Evolutionary conservation across 108 stramenopile genomes (phyloP), one percentile per base, ranked within the genome.

Genomic region (Skeletonema potamos): DNA sequence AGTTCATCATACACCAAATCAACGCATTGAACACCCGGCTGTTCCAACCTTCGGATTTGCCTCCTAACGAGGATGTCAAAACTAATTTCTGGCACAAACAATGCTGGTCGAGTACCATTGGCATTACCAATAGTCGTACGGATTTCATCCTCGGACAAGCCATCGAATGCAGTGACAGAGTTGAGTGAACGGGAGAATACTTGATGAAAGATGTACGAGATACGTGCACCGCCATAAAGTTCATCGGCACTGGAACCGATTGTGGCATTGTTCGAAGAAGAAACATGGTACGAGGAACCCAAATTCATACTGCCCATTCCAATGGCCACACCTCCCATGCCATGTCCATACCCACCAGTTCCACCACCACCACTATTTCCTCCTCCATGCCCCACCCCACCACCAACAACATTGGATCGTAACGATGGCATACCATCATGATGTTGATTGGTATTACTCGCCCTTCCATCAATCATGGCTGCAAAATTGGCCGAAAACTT

Each of bases 181-280:
- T 84, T 87, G 62, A 99, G 85, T 13, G 89, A 85, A n/a, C 85
- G 48, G 0, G 84, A 89, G 84, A 98, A 99, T 32, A 97, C 88
- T 34, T 97, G 94, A 71, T 88, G 95, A 65, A 99, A 99, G 48
- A 99, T 96, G 82, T 87, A 92, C 37, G 84, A 86, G 17, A 99
- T 98, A 61, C 98, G 82, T 26, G 98, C 97, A 58, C 98, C 97
- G n/a, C 99, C 96, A 84, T 93, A 98, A 1, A 99, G 86, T 72
- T 97, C 96, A 54, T 91, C 76, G 60, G 93, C 80, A 58, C 87
- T 71, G 51, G 64, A 44, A 3, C 77, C 77, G 22, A 46, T 71
- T 32, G 54, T 46, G 27, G 70, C 44, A 30, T 43, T 66, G 34
- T 66, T 62, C 15, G 39, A 13, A 15, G 61, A 41, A 46, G 61